These are phyloP conservation scores for Aspergillus calidoustus DNA, from an alignment of 2,329 filamentous ascomycete species.

Conservation along the genomic window DNA sequence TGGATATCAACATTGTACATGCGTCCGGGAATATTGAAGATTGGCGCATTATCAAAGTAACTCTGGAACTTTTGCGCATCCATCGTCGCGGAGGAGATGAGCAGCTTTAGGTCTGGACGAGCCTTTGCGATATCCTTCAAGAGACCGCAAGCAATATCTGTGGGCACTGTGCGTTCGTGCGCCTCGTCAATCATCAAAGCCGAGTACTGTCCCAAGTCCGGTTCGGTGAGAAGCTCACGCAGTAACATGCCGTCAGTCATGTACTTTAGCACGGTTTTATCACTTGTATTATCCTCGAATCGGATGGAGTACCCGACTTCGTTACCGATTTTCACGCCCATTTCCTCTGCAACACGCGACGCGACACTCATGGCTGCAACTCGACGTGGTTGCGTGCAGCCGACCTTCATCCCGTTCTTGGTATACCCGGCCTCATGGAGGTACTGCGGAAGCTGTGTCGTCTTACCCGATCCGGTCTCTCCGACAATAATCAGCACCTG, in stretches of 20 bases:
- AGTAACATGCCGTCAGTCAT: conserved; percentile 98
- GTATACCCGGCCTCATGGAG: conserved; percentile 90
- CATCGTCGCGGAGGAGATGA: conserved; percentile 94
- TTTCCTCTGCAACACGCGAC: conserved; percentile 92
- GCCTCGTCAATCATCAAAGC: conserved; percentile 97
- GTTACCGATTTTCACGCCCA: conserved; percentile 84
- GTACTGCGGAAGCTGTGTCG: conserved; percentile 93
- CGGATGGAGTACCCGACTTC: conserved; percentile 95
- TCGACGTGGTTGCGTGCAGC: conserved; percentile 90
- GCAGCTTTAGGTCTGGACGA: conserved; percentile 81
- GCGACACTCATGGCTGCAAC: conserved; percentile 98
- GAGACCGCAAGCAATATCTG: conserved; percentile 85
- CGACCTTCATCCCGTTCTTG: conserved; percentile 80
- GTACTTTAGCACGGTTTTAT: conserved; percentile 91
- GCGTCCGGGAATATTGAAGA: conserved; percentile 92
- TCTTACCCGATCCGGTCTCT: conserved; percentile 94
- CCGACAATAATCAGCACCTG: conserved; percentile 92
- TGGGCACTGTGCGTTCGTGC: conserved; percentile 89
- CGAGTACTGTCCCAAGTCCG: conserved; percentile 79
- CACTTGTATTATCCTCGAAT: conserved; percentile 89
- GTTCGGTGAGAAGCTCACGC: conserved; percentile 86
- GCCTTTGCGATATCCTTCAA: conserved; percentile 86
- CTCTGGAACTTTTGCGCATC: conserved; percentile 89
- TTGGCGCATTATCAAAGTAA: conserved; percentile 90
- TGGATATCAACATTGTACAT: conserved; percentile 89